phyloP scores from a whole-genome alignment of 2,329 filamentous ascomycete species.

The Phaeosphaeria sp. region DNA sequence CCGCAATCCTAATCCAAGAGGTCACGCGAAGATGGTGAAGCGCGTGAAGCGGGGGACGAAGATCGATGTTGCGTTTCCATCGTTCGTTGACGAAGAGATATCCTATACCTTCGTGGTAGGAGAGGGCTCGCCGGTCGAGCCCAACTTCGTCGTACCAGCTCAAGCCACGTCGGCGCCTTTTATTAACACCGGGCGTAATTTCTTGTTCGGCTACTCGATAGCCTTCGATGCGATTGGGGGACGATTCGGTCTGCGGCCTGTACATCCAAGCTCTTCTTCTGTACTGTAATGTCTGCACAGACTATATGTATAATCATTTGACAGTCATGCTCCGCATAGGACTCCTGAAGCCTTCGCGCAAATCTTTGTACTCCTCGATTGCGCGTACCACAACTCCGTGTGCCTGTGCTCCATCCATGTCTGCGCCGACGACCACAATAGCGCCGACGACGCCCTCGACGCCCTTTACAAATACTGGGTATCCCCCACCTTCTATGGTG shows the following conservation, averaged over 20 bases:
- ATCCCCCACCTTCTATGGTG: constrained; percentile 79
- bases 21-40: constrained; percentile 32
- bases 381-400: constrained; percentile 78
- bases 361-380: constrained; percentile 61
- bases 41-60: constrained; percentile 40
- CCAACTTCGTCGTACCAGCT: constrained; percentile 37
- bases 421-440: constrained; percentile 72
- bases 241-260: constrained; percentile 40
- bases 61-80: constrained; percentile 34
- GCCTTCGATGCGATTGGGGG: constrained; percentile 44
- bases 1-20: constrained; percentile 39
- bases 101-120: constrained; percentile 39
- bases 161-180: constrained; percentile 30
- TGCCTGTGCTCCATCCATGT: constrained; percentile 75
- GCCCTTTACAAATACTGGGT: constrained; percentile 73
- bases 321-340: constrained; percentile 42
- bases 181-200: constrained; percentile 45
- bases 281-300: constrained; percentile 22
- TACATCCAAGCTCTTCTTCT: constrained; percentile 17
- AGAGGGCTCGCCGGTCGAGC: constrained; percentile 29
- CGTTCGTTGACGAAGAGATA: constrained; percentile 16
- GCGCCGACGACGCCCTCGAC: constrained; percentile 79
- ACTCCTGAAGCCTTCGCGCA: constrained; percentile 43
- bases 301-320: constrained; percentile 37
- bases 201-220: constrained; percentile 41